These are phyloP conservation scores for Aspergillus unguis DNA, from an alignment of 2,329 filamentous ascomycete species.

Conservation along the genomic window DNA sequence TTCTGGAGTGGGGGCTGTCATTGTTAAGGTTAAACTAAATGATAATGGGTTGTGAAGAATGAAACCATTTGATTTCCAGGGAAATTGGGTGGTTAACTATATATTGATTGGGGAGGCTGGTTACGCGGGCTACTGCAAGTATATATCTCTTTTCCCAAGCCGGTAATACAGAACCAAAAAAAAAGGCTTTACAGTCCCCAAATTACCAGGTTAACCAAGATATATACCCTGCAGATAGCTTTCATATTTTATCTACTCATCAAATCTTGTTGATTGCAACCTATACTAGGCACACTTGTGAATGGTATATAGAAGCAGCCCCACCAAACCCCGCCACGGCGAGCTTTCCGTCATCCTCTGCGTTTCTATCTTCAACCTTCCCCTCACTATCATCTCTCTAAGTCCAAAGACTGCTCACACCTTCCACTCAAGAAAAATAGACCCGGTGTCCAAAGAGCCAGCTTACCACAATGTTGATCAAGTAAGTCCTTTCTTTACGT, in stretches of 20 bases:
- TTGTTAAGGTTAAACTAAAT: background rate
- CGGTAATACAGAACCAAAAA: background rate
- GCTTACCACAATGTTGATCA: slow-evolving; percentile 48
- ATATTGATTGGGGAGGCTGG: background rate
- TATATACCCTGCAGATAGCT: too few relatives aligned
- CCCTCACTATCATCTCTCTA: slow-evolving; percentile 15
- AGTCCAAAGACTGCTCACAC: background rate
- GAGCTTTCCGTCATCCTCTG: slow-evolving; percentile 26
- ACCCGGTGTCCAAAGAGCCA: background rate
- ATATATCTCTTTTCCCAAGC: background rate
- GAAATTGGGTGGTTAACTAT: background rate
- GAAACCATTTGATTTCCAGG: too few relatives aligned
- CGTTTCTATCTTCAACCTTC: slow-evolving; percentile 8
- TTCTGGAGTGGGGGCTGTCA: slow-evolving; percentile 5
- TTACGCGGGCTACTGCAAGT: background rate
- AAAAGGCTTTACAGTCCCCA: background rate
- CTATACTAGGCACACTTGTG: background rate
- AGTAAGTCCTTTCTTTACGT: slow-evolving; percentile 36
- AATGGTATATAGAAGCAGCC: slow-evolving; percentile 14
- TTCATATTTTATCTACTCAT: background rate
- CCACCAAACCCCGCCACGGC: slow-evolving; percentile 28
- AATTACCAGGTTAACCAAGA: too few relatives aligned
- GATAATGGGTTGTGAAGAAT: too few relatives aligned
- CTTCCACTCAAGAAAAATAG: background rate
- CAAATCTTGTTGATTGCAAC: background rate